phyloP scores from a whole-genome alignment of 176 grass and related monocot species.

The Carex cristatella region DNA sequence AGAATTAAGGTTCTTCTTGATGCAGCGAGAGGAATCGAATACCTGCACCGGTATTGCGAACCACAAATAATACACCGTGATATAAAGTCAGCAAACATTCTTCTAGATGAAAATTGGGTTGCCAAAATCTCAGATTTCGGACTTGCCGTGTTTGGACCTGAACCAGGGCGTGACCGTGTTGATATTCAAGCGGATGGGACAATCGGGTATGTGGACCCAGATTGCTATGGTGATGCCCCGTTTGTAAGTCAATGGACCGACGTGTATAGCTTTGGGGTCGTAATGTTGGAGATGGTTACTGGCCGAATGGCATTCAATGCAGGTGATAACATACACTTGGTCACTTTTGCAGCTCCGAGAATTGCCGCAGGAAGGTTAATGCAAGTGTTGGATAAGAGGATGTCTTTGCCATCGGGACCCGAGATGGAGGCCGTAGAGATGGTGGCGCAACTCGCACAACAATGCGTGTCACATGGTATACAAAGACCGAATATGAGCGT shows the following conservation, averaged over 20 bases:
- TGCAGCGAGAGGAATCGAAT: constrained; percentile 70
- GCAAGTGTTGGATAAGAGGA: not conserved
- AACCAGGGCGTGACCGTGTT: not conserved
- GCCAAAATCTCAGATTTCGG: constrained; percentile 11
- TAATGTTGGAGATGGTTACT: not conserved
- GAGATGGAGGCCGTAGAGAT: not conserved
- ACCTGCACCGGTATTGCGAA: constrained; percentile 50
- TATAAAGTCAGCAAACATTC: not conserved
- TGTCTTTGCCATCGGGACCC: not conserved
- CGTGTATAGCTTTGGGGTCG: not conserved
- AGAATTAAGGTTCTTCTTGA: constrained; percentile 50
- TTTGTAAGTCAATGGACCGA: not conserved
- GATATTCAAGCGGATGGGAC: not conserved
- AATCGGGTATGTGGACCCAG: not conserved
- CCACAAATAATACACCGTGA: not conserved
- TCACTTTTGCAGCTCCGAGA: not conserved
- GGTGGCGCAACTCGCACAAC: not conserved
- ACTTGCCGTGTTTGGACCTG: not conserved
- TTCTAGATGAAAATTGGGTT: constrained; percentile 63
- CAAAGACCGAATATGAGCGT: not conserved
- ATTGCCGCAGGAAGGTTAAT: not conserved
- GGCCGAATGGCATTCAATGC: not conserved
- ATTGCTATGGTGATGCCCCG: not conserved
- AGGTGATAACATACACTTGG: not conserved
- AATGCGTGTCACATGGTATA: not conserved